Evolutionary conservation across 225 moss, liverwort and hornwort species (phyloP), one percentile per base, ranked within the genome.

Genomic region (Polytrichum formosum): DNA sequence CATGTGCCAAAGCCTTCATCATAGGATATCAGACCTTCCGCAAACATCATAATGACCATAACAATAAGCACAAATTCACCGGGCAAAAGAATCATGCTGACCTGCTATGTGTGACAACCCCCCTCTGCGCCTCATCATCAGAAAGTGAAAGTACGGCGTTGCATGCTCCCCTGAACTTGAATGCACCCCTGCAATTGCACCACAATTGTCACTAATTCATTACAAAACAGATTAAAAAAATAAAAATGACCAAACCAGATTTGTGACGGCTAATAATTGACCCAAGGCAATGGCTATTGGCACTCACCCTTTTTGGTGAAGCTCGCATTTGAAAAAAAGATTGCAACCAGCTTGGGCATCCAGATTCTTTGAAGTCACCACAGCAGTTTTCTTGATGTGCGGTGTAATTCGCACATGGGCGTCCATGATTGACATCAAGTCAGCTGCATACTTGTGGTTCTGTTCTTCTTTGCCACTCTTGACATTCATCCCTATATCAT

Each of bases 81-180:
- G 10, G 9, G 10, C 37, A 37, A 46, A 46, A 46, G 16, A 18
- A 17, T n/a, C 53, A 70, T 60, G 27, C 61, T 22, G 68, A 91
- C 94, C 94, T 94, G 90, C 90, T 92, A 71, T 92, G 92, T 18
- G 94, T 92, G 25, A 90, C 79, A 7, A 94, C 90, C 5, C 94
- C 94, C 65, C 76, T 88, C 67, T 62, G 77, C 25, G 88, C 94
- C 28, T 75, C 77, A 55, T 87, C 76, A 29, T 90, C 83, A 20
- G 85, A 73, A 54, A 90, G 82, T 30, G 88, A 90, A n/a, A 90
- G 82, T 20, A 92, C 79, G 5, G 92, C 90, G 79, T 92, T 92
- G 55, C 94, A 89, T 54, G 94, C 94, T 25, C 94, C 94, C 78
- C 94, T 68, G 81, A 92, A 86, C 71, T 92, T 92, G 77, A 90